Conservation (phyloP, 148 eudicot genomes). For the Simmondsia chinensis region DNA sequence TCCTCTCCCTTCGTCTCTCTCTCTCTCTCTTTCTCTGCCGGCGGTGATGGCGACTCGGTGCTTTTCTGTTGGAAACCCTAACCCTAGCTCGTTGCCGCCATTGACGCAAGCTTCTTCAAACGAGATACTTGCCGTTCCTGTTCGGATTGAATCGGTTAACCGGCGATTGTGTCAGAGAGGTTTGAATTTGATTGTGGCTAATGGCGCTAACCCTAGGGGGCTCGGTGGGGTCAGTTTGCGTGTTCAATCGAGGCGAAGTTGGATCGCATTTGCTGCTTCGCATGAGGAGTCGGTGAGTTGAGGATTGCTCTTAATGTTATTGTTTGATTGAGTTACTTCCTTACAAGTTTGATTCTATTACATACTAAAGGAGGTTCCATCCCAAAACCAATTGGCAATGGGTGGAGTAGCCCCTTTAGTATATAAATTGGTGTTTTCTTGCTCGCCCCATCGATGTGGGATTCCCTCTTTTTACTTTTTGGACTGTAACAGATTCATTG, state of each 20-base stretch:
- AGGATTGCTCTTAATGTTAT: no score
- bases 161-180: no score
- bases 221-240: slow-evolving; percentile 16
- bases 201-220: slow-evolving; percentile 4
- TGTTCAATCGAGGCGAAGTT: slow-evolving; percentile 13
- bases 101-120: slow-evolving; percentile 17
- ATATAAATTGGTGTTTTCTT: no score
- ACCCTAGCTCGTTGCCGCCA: slow-evolving; percentile 22
- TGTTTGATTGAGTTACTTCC: not conserved
- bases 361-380: no score
- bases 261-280: slow-evolving; percentile 51
- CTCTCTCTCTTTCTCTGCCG: not conserved
- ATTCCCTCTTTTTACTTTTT: no score
- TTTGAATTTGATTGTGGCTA: slow-evolving; percentile 2
- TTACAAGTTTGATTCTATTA: not conserved
- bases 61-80: slow-evolving; percentile 28
- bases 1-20: not conserved
- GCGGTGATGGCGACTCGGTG: slow-evolving; percentile 10
- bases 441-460: no score
- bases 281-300: slow-evolving; percentile 61
- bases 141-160: slow-evolving; percentile 3
- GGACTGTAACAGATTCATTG: no score
- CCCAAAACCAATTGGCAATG: no score
- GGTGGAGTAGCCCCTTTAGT: no score
- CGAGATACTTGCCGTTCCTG: slow-evolving; percentile 2